These are phyloP conservation scores for Taphrina betulina DNA, from an alignment of 1,139 yeast genomes.

Conservation along the genomic window DNA sequence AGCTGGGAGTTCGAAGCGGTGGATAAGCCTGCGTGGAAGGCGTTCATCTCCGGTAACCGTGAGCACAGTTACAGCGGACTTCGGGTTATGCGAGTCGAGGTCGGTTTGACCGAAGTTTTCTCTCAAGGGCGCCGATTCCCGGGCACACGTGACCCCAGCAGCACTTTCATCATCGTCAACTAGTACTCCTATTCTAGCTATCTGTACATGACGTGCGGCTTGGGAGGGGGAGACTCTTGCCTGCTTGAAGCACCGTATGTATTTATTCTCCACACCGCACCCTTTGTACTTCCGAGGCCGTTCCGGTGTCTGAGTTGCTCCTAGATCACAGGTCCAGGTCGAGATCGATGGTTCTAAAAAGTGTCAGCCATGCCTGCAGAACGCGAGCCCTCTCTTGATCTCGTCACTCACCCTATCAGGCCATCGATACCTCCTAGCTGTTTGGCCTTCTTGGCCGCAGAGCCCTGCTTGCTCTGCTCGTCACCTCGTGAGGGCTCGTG, in stretches of 20 bases:
- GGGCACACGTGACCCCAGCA: too few species aligned
- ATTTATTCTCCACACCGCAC: not conserved
- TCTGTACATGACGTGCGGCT: too few species aligned
- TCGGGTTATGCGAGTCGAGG: too few species aligned
- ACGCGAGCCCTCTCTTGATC: too few species aligned
- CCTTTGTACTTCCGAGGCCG: not conserved
- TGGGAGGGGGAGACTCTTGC: too few species aligned
- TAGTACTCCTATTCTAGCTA: too few species aligned
- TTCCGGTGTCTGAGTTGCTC: not conserved
- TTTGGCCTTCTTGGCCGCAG: slow-evolving; percentile 1
- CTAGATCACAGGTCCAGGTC: slow-evolving; percentile 28
- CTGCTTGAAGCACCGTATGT: too few species aligned
- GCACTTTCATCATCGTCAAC: too few species aligned
- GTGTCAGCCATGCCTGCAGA: not conserved
- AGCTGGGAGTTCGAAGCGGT: slow-evolving; percentile 6
- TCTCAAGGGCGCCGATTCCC: too few species aligned
- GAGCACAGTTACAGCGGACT: too few species aligned
- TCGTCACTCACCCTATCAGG: slow-evolving; percentile 22
- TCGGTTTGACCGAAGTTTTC: too few species aligned
- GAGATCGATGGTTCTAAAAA: slow-evolving; percentile 11
- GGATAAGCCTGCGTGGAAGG: slow-evolving; percentile 7
- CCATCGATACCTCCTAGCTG: slow-evolving; percentile 22
- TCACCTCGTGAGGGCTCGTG: not conserved
- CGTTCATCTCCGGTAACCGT: not conserved
- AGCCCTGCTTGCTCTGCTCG: not conserved